Evolutionary conservation across 2,329 filamentous ascomycete genomes (phyloP).

Genomic region (Claviceps quebecensis): DNA sequence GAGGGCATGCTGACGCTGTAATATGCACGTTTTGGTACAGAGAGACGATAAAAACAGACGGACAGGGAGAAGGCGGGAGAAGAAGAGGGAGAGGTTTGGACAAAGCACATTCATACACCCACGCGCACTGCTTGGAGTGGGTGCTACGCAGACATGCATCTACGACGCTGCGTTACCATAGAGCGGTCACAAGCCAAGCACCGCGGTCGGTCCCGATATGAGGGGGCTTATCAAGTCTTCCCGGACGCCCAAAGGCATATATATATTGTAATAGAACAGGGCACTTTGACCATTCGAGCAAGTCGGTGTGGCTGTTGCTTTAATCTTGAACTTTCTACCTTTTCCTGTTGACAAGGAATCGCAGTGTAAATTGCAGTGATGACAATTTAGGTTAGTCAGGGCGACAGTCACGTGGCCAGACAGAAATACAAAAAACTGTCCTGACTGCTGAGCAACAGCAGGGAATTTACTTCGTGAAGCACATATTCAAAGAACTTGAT

Average conservation of each 20-base stretch:
- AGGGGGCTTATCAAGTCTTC: not conserved
- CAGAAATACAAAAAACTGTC: too few species aligned
- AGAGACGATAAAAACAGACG: not conserved
- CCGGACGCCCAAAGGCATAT: conserved; percentile 3
- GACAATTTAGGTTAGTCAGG: too few species aligned
- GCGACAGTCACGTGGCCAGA: too few species aligned
- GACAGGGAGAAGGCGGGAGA: not conserved
- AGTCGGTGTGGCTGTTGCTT: not conserved
- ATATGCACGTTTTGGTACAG: too few species aligned
- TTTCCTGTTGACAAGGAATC: too few species aligned
- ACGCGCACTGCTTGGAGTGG: not conserved
- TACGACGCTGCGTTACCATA: conserved; percentile 15
- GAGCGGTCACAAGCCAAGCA: conserved; percentile 11
- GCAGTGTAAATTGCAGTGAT: too few species aligned
- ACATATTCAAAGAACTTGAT: too few species aligned
- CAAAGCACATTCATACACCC: conserved; percentile 4
- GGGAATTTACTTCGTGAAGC: too few species aligned
- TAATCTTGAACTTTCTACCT: too few species aligned
- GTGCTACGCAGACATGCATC: conserved; percentile 1
- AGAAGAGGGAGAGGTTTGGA: not conserved
- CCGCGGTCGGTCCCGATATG: not conserved
- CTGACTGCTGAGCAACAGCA: too few species aligned
- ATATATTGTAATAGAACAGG: conserved; percentile 2
- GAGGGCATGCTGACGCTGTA: not conserved
- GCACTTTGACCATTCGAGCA: not conserved